Evolutionary conservation across 2,329 filamentous ascomycete species (phyloP), one percentile per base, ranked within the genome.

Genomic region (Mariannaea sp.): DNA sequence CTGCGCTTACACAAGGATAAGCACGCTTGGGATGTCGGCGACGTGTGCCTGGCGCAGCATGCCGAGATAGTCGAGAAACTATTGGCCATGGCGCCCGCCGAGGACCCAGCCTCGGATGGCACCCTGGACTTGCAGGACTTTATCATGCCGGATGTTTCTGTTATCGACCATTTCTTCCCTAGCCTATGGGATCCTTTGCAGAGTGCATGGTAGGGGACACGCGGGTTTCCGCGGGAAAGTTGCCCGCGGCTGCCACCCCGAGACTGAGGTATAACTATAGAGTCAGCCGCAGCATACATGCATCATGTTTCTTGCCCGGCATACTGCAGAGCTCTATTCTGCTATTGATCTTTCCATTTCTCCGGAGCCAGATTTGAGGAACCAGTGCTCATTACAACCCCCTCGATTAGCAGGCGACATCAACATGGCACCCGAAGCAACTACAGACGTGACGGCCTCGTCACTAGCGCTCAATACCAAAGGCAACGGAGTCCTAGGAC

Each of bases 11-110:
- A 80, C 38, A 72, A 71, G 2, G 67, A 74, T 14, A 62, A 68
- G 5, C 67, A 65, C 36, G 67, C 60, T 0, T 82, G 80, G 80
- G 79, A 82, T 53, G 65, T 82, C 1, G 79, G 72, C 0, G 78
- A 81, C 41, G 71, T 78, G 4, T 81, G 79, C 53, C 64, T 82
- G 1, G 70, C 72, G 0, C 76, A 80, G 41, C 76, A 80, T 55
- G 66, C 70, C 5, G 77, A 80, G 9, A 62, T 80, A 10, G 68
- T 81, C 0, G 75, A 80, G 24, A 80, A 74, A 58, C 64, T 78
- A 3, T 55, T 72, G 8, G 62, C 65, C 5, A 66, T 70, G 32
- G 62, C 58, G 4, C 61, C 62, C 10, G 57, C 61, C 5, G 57
- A 66, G 19, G 65, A 66, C 12, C 55, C 42, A 16, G 55, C 44